Percentiles rank a stretch among this genome's conserved stretches.
These are phyloP conservation scores for Amanita muscaria DNA, from an alignment of 768 basidiomycete species.

Conservation along the genomic window DNA sequence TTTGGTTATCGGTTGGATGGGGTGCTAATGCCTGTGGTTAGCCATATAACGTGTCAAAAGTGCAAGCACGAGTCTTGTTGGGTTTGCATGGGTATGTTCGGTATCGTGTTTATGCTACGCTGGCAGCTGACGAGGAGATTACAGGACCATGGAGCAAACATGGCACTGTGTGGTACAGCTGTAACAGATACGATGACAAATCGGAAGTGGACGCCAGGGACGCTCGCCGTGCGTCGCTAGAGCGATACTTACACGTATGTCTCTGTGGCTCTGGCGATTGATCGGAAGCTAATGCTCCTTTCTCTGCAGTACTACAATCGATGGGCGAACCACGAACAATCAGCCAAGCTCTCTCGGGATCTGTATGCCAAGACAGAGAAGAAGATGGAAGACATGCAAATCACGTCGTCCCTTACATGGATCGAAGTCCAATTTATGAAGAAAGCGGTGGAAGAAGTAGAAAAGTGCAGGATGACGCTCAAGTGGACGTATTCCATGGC, in stretches of 20 bases:
- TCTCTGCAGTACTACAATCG: constrained; percentile 97
- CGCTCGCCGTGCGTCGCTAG: constrained; percentile 83
- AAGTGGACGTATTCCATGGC: constrained; percentile 99
- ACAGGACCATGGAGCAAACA: constrained; percentile 95
- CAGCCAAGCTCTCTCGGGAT: constrained; percentile 91
- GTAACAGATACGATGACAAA: constrained; percentile 96
- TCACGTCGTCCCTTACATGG: constrained; percentile 87
- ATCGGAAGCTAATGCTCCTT: not conserved
- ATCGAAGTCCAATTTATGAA: constrained; percentile 99
- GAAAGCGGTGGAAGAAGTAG: constrained; percentile 90
- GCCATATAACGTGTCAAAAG: constrained; percentile 99
- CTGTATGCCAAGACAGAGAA: constrained; percentile 94
- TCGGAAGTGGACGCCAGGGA: constrained; percentile 82
- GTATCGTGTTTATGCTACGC: constrained; percentile 10
- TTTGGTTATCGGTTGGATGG: not conserved
- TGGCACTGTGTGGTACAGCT: constrained; percentile 96
- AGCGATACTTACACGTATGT: constrained; percentile 92
- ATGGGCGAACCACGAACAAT: constrained; percentile 99
- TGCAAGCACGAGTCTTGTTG: constrained; percentile 99
- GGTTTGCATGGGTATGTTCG: constrained; percentile 89
- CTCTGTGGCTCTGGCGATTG: not conserved
- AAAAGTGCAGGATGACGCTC: constrained; percentile 86
- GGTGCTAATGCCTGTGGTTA: constrained; percentile 23
- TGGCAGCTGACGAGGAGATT: constrained; percentile 18
- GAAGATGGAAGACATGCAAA: constrained; percentile 99